Percentiles rank a stretch among this genome's conserved stretches.
phyloP scores from a whole-genome alignment of 1,139 yeast genomes.

The Kodamaea derodonti region DNA sequence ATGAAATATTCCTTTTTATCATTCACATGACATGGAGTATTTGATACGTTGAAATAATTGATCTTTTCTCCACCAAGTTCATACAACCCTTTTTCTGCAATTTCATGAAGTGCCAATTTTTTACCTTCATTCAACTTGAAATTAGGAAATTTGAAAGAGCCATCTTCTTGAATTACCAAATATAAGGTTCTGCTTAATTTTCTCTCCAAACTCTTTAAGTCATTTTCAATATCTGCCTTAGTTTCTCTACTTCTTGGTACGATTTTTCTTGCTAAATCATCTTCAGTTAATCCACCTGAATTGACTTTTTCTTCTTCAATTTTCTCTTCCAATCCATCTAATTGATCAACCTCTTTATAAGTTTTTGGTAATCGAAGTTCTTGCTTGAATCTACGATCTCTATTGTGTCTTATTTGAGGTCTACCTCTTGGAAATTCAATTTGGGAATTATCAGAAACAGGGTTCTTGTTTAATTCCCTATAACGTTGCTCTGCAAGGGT shows the following conservation, averaged over 20 bases:
- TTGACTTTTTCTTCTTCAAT: constrained; percentile 37
- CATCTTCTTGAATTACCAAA: constrained; percentile 47
- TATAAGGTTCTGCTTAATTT: constrained; percentile 76
- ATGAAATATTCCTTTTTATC: constrained; percentile 60
- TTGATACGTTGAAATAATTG: constrained; percentile 87
- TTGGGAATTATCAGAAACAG: constrained; percentile 67
- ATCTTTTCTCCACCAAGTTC: constrained; percentile 69
- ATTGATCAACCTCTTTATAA: constrained; percentile 36
- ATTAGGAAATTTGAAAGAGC: constrained; percentile 76
- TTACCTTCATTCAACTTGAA: constrained; percentile 34
- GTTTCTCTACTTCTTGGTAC: constrained; percentile 70
- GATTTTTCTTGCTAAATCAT: constrained; percentile 66
- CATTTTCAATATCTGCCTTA: constrained; percentile 65
- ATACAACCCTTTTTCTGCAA: constrained; percentile 74
- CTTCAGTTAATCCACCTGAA: constrained; percentile 25
- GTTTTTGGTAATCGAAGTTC: constrained; percentile 66
- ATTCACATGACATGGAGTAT: constrained; percentile 69
- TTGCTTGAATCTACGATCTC: constrained; percentile 86
- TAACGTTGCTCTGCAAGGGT: constrained; percentile 84
- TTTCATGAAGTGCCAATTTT: constrained; percentile 55
- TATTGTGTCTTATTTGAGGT: constrained; percentile 81
- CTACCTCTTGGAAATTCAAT: constrained; percentile 77
- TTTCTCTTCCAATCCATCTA: constrained; percentile 15
- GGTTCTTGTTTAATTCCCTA: constrained; percentile 70
- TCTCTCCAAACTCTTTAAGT: constrained; percentile 70